Conservation (phyloP, 805 yeast species). For the Candida yuanshanica region DNA sequence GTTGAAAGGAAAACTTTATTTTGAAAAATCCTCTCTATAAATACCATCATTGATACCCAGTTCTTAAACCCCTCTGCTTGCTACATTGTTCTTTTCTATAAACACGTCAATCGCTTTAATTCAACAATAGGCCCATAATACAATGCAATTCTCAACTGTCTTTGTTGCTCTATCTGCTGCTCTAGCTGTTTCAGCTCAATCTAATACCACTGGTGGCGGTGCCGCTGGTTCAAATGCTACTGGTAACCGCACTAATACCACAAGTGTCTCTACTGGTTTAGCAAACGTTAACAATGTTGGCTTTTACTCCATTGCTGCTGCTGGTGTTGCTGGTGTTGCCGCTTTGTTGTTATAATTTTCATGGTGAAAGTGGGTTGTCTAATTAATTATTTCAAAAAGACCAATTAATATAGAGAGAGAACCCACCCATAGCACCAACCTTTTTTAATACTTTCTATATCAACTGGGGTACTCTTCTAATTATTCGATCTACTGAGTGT, state of each 20-base stretch:
- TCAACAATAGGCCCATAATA: background rate
- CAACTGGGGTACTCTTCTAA: no score
- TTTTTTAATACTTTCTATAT: no score
- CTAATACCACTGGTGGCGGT: constrained; percentile 1
- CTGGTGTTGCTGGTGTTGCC: constrained; percentile 17
- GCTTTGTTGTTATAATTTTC: constrained; percentile 19
- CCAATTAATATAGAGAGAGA: no score
- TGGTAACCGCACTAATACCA: constrained; percentile 2
- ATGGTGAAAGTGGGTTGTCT: no score
- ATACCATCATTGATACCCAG: no score
- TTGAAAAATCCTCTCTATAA: no score
- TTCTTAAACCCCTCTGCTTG: background rate
- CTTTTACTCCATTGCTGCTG: constrained; percentile 16
- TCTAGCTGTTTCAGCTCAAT: constrained; percentile 4
- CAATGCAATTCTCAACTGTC: constrained; percentile 7
- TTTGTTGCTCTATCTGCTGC: constrained; percentile 4
- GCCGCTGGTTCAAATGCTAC: constrained; percentile 4
- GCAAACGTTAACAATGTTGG: constrained; percentile 15
- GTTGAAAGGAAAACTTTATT: no score
- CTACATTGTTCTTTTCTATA: background rate
- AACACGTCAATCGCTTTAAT: background rate
- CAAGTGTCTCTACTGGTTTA: constrained; percentile 16
- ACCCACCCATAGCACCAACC: no score
- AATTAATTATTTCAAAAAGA: no score
- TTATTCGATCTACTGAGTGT: no score